Evolutionary conservation across 2,329 filamentous ascomycete genomes (phyloP).

Genomic region (Ophiostoma australiae): DNA sequence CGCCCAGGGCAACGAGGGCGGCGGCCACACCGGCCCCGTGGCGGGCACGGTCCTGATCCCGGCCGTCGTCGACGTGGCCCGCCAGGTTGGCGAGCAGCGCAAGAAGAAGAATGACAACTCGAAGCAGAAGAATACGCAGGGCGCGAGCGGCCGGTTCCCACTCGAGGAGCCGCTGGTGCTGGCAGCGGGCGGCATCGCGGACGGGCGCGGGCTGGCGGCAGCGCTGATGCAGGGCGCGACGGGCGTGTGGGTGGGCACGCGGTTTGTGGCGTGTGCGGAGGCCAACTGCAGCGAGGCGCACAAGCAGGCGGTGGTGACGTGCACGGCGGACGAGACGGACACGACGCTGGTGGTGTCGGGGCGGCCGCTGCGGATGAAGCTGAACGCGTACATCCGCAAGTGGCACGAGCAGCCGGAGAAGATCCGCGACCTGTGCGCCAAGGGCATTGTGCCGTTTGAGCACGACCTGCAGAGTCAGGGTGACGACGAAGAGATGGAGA

Average conservation of each 20-base stretch:
- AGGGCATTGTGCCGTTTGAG: conserved; percentile 74
- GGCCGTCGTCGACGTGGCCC: conserved; percentile 76
- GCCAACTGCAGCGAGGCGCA: conserved; percentile 76
- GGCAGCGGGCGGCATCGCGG: conserved; percentile 81
- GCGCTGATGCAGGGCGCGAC: conserved; percentile 81
- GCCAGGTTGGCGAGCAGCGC: conserved; percentile 50
- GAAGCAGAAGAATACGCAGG: conserved; percentile 39
- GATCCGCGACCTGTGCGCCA: conserved; percentile 68
- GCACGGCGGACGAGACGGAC: conserved; percentile 72
- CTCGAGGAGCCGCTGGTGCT: conserved; percentile 63
- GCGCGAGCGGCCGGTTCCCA: background rate
- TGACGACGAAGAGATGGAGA: conserved; percentile 59
- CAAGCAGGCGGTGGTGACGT: conserved; percentile 78
- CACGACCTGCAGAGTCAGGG: conserved; percentile 67
- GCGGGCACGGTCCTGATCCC: conserved; percentile 83
- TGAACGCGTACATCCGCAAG: conserved; percentile 74
- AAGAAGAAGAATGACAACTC: no score
- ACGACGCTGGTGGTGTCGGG: conserved; percentile 79
- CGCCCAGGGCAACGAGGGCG: conserved; percentile 87
- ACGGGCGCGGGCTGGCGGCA: conserved; percentile 74
- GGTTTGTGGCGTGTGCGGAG: conserved; percentile 80
- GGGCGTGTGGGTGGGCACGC: conserved; percentile 90
- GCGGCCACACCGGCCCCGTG: conserved; percentile 86
- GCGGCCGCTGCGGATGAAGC: conserved; percentile 70
- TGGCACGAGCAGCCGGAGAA: conserved; percentile 76